phyloP scores from a whole-genome alignment of 78 protist species.

The Ministeria vibrans region DNA sequence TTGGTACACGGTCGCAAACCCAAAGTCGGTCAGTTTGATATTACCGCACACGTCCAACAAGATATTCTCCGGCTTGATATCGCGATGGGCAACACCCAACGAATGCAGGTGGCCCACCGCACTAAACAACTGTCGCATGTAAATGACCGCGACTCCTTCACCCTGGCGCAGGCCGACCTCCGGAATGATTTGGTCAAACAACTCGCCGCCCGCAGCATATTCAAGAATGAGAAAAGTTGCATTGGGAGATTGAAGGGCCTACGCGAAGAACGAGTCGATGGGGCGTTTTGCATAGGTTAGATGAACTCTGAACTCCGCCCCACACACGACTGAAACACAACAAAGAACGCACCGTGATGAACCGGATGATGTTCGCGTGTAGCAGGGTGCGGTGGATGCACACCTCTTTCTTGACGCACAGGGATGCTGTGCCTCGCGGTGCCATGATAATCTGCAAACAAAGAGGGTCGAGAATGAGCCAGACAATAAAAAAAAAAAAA shows the following conservation, averaged over 20 bases:
- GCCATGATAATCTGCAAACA: too few relatives aligned
- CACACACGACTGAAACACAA: too few relatives aligned
- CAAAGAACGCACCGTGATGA: too few relatives aligned
- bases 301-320: too few relatives aligned
- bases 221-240: not conserved
- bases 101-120: slow-evolving; percentile 37
- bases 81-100: slow-evolving; percentile 37
- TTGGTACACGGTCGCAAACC: too few relatives aligned
- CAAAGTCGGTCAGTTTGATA: slow-evolving; percentile 59
- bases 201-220: not conserved
- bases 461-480: too few relatives aligned
- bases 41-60: slow-evolving; percentile 29
- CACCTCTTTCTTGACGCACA: too few relatives aligned
- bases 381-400: too few relatives aligned
- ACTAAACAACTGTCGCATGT: not conserved
- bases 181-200: not conserved
- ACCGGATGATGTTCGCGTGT: too few relatives aligned
- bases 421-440: too few relatives aligned
- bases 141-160: slow-evolving; percentile 11
- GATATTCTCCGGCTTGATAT: slow-evolving; percentile 62
- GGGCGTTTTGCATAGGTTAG: too few relatives aligned
- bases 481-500: too few relatives aligned
- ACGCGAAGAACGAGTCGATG: not conserved
- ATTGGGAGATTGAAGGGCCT: not conserved
- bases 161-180: not conserved